Evolutionary conservation across 2,329 filamentous ascomycete species (phyloP).

Genomic region (Hysterium pulicare): DNA sequence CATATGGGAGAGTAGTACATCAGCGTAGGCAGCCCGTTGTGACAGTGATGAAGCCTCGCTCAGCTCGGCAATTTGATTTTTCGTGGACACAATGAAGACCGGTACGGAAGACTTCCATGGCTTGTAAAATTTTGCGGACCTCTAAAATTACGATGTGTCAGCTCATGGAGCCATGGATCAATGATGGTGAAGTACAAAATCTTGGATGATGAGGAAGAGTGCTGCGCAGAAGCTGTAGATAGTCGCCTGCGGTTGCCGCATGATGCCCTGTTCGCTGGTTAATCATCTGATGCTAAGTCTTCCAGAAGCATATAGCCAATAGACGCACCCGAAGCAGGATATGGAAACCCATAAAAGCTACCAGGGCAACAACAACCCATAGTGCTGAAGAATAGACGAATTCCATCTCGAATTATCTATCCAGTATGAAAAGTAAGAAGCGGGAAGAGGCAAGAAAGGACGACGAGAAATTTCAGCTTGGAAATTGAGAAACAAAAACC

Average conservation of each 20-base stretch:
- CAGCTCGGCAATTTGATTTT: constrained; percentile 11
- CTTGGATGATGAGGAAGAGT: not conserved
- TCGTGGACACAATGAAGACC: constrained; percentile 6
- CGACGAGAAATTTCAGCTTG: not conserved
- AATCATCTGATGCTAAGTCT: not conserved
- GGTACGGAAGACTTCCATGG: constrained; percentile 9
- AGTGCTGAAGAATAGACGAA: not conserved
- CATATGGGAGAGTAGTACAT: constrained; percentile 7
- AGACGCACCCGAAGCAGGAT: not conserved
- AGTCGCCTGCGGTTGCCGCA: no score
- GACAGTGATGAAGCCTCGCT: constrained; percentile 12
- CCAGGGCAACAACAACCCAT: not conserved
- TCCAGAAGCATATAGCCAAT: not conserved
- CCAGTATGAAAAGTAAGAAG: no score
- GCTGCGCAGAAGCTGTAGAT: no score
- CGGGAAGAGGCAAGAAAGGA: no score
- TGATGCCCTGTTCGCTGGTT: no score
- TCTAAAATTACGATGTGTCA: not conserved
- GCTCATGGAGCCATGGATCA: not conserved
- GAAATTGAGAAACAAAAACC: no score
- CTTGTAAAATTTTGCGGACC: constrained; percentile 8
- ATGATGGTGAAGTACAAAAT: not conserved
- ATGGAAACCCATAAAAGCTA: not conserved
- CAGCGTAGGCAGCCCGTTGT: constrained; percentile 15
- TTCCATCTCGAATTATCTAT: no score